Base-by-base conservation (phyloP, 2,329 filamentous ascomycete genomes). In the Tympanopsis confertula region DNA sequence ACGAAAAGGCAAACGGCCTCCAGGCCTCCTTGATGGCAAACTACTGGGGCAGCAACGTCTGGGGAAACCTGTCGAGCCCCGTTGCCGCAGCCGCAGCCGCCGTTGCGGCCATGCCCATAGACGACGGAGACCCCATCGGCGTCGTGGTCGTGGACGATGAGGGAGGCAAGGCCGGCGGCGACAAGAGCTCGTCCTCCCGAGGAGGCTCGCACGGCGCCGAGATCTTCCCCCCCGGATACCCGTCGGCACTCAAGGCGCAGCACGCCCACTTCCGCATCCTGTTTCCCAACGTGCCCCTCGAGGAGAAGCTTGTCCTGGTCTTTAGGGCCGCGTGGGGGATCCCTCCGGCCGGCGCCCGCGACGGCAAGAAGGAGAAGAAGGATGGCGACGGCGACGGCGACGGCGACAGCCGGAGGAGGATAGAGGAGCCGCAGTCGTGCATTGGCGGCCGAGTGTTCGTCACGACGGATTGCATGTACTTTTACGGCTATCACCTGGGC, bases 401-500 rank as follows among this genome's bases (percentile, higher is more conserved):
- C 22, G 22, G 22, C 22, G 22, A 26, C 7, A 7, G n/a, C 7
- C 22, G n/a, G 53, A 82, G 77, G 48, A 75, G 78, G 1, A 82
- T 78, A 46, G 78, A 83, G 38, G 72, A 79, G 47, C 79, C 84
- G 56, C 79, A 84, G 42, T 86, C 96, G 46, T 61, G 67, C 17
- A 71, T 71, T 14, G 72, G 72, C 39, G 73, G 91, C 1, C 77
- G 91, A 38, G 78, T 94, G 18, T 98, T 93, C 55, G 79, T 94
- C 42, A 96, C 89, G 1, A 71, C 81, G 0, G 78, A 82, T 43
- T 83, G 88, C 45, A 78, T 98, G 55, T 96, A 94, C 57, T 96
- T 98, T 53, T 98, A 95, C 59, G 93, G 88, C 49, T 84, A 96
- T 51, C 85, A 95, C 52, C 78, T 95, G 55, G 91, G 91, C 4